Base-by-base conservation (phyloP, 495 filamentous ascomycete genomes). In the Chaetomium fimeti region DNA sequence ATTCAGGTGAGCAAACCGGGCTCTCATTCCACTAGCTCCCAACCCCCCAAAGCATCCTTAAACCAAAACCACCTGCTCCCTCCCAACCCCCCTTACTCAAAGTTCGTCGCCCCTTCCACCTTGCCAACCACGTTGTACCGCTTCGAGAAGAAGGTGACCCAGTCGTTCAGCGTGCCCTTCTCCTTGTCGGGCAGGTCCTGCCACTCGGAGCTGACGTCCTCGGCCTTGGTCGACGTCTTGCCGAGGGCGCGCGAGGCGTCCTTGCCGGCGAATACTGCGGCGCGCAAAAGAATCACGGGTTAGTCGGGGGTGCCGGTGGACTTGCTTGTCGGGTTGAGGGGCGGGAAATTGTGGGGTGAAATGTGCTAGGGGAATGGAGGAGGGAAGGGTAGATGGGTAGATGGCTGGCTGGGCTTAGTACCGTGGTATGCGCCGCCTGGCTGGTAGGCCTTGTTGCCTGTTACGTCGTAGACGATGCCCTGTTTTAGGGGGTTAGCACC, bases 61-160 rank as follows among this genome's bases (percentile, higher is more conserved):
- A 6, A 54, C 5, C 15, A 27, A 18, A n/a, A 27, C 51, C n/a
- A 16, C 27, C 9, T 27, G 16, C 51, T 4, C 27, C 5, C 28
- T 28, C 22, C 51, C 53, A 20, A 1, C 8, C 49, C n/a, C 24
- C 3, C 13, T 28, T 51, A 54, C 36, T 75, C 78, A 62, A 75
- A 61, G 62, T 85, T 86, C 16, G 79, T 81, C 12, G 82, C 83
- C 36, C 82, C 82, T 66, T 87, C 75, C 11, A 96, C 89, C 74
- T 85, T 85, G 38, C 94, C 94, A 47, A 97, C 88, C 61, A 97
- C 85, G 70, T 93, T 97, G 74, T 98, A 98, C 47, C 94, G 82
- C 78, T 97, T 98, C 69, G 87, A 88, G 79, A 98, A 98, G 79
- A 96, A 98, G 4, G 88, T 95, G 59, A 85, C 87, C 94, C 94